phyloP scores from a whole-genome alignment of 192 early-diverging fungal genomes.

The Mortierella antarctica region DNA sequence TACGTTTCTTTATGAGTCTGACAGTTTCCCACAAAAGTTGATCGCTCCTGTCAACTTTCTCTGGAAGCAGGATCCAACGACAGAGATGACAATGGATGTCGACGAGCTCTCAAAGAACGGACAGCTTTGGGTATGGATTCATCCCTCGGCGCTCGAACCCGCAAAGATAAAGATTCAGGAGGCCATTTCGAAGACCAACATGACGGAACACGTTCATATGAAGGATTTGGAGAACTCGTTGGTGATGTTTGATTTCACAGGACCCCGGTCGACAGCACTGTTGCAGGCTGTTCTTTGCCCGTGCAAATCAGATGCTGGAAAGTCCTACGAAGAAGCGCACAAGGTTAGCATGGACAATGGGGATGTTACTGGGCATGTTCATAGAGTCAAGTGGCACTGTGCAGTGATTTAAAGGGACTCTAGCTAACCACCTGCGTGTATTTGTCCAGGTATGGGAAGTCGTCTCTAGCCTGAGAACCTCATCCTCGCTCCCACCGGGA shows the following conservation, averaged over 20 bases:
- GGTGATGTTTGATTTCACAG: constrained; percentile 87
- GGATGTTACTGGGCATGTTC: background rate
- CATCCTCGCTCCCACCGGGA: constrained; percentile 83
- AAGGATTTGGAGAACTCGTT: constrained; percentile 69
- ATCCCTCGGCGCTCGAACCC: constrained; percentile 71
- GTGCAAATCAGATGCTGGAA: constrained; percentile 13
- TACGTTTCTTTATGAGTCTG: constrained; percentile 62
- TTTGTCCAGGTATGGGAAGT: constrained; percentile 55
- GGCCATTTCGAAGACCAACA: constrained; percentile 19
- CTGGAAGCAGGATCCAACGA: constrained; percentile 68
- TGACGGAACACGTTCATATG: constrained; percentile 10
- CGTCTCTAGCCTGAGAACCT: constrained; percentile 64
- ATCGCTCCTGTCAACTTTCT: constrained; percentile 82
- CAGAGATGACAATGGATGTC: constrained; percentile 2
- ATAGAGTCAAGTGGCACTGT: background rate
- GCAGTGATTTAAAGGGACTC: too few species aligned
- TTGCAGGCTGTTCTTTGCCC: constrained; percentile 72
- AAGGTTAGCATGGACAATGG: constrained; percentile 29
- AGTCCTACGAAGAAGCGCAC: constrained; percentile 48
- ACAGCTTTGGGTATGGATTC: constrained; percentile 84
- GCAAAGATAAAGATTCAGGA: constrained; percentile 50
- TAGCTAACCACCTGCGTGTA: too few species aligned
- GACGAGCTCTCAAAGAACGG: constrained; percentile 39
- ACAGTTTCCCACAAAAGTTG: constrained; percentile 65
- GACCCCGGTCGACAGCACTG: constrained; percentile 83